Conservation (phyloP, 169 alveolate genomes). For the Eimeria maxima region DNA sequence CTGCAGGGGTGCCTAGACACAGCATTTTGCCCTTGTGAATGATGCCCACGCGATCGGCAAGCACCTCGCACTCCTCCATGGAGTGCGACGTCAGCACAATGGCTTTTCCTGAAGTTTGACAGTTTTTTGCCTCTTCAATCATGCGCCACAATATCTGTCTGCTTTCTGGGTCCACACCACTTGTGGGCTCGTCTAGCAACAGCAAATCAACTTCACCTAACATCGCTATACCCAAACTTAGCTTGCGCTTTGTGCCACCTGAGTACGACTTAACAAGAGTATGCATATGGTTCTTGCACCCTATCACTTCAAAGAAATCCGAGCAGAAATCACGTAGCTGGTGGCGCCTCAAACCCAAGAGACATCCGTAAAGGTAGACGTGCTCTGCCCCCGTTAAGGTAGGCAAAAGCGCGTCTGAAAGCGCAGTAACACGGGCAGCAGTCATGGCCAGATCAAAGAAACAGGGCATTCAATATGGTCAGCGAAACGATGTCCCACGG, state of each 20-base stretch:
- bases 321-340: conserved; percentile 13
- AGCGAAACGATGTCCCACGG: not conserved
- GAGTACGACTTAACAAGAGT: conserved; percentile 65
- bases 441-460: not conserved
- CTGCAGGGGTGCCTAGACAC: conserved; percentile 89
- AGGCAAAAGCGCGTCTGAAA: conserved; percentile 63
- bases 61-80: conserved; percentile 94
- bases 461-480: not conserved
- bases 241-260: conserved; percentile 83
- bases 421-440: conserved; percentile 7
- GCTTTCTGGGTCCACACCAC: conserved; percentile 91
- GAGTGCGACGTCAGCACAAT: conserved; percentile 92
- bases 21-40: conserved; percentile 88
- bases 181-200: conserved; percentile 70
- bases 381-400: conserved; percentile 75
- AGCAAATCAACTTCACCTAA: conserved; percentile 44
- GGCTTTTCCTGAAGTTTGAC: conserved; percentile 87
- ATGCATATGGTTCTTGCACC: conserved; percentile 64
- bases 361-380: conserved; percentile 61
- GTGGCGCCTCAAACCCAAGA: conserved; percentile 18
- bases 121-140: conserved; percentile 87
- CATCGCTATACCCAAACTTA: conserved; percentile 63
- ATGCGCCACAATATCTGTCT: conserved; percentile 91
- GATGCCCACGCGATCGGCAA: conserved; percentile 93
- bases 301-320: conserved; percentile 55